These are phyloP conservation scores for Trichoderma parareesei DNA, from an alignment of 495 filamentous ascomycete genomes.

Conservation along the genomic window DNA sequence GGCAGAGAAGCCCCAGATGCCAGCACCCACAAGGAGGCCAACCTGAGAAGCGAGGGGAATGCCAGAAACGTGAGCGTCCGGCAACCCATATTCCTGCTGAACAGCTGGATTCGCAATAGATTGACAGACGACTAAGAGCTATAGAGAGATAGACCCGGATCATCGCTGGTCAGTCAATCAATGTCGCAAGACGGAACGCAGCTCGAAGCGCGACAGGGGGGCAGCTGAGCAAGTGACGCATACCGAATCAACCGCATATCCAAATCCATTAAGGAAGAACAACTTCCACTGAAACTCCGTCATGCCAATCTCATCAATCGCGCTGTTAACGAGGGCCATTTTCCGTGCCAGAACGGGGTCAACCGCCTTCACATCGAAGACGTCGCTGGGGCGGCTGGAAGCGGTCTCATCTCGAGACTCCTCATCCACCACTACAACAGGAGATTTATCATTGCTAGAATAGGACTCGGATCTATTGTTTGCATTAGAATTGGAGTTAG, in stretches of 20 bases:
- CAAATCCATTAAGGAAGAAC: slow-evolving; percentile 45
- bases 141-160: slow-evolving; percentile 6
- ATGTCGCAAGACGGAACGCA: background rate
- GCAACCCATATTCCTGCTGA: slow-evolving; percentile 25
- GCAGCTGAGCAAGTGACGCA: background rate
- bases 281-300: slow-evolving; percentile 62
- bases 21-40: slow-evolving; percentile 27
- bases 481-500: background rate
- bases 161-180: background rate
- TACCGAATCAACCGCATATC: slow-evolving; percentile 30
- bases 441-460: slow-evolving; percentile 7
- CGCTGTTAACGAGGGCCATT: slow-evolving; percentile 24
- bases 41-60: slow-evolving; percentile 28
- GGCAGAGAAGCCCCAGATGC: slow-evolving; percentile 33
- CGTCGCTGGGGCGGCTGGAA: slow-evolving; percentile 10
- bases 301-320: slow-evolving; percentile 50
- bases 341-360: slow-evolving; percentile 24
- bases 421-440: slow-evolving; percentile 12
- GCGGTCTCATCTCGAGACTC: slow-evolving; percentile 15
- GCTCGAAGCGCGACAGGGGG: background rate
- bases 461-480: background rate
- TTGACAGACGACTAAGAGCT: slow-evolving; percentile 32
- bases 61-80: slow-evolving; percentile 14
- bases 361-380: slow-evolving; percentile 13
- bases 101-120: slow-evolving; percentile 30